Conservation (phyloP, 1,284 basidiomycete species). For the Entoloma clypeatum region DNA sequence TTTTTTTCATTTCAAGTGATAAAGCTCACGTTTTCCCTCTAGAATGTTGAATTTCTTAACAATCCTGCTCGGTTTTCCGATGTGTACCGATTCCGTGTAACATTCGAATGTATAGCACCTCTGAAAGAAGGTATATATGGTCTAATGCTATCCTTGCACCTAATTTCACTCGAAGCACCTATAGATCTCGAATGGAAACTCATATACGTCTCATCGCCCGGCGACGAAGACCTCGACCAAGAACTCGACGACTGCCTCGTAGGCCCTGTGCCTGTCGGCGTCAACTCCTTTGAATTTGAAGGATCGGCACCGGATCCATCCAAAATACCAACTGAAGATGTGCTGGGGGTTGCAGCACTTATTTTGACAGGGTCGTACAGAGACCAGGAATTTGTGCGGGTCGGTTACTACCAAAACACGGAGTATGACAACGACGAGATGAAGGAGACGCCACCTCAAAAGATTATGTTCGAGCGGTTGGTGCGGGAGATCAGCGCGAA, state of each 20-base stretch:
- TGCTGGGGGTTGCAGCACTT: constrained; percentile 87
- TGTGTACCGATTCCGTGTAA: constrained; percentile 91
- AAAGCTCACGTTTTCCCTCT: background rate
- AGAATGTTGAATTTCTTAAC: constrained; percentile 88
- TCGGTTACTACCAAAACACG: constrained; percentile 99
- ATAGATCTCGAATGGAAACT: constrained; percentile 96
- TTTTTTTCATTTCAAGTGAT: background rate
- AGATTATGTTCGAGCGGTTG: constrained; percentile 75
- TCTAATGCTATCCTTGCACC: background rate
- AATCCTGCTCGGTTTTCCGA: constrained; percentile 92
- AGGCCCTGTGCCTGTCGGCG: constrained; percentile 90
- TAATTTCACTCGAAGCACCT: background rate
- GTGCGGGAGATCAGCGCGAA: constrained; percentile 89
- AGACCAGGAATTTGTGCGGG: constrained; percentile 97
- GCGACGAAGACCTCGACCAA: constrained; percentile 89
- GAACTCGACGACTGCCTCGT: constrained; percentile 96
- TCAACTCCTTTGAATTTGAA: constrained; percentile 98
- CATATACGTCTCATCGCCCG: constrained; percentile 95
- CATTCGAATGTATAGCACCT: constrained; percentile 95
- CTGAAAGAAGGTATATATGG: constrained; percentile 75
- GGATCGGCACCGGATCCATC: constrained; percentile 67
- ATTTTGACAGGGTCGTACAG: constrained; percentile 88
- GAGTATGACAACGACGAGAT: constrained; percentile 95
- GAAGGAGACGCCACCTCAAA: constrained; percentile 66
- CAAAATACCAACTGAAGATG: constrained; percentile 79